Conservation (phyloP, 495 filamentous ascomycete species). For the Neurospora hispaniola region DNA sequence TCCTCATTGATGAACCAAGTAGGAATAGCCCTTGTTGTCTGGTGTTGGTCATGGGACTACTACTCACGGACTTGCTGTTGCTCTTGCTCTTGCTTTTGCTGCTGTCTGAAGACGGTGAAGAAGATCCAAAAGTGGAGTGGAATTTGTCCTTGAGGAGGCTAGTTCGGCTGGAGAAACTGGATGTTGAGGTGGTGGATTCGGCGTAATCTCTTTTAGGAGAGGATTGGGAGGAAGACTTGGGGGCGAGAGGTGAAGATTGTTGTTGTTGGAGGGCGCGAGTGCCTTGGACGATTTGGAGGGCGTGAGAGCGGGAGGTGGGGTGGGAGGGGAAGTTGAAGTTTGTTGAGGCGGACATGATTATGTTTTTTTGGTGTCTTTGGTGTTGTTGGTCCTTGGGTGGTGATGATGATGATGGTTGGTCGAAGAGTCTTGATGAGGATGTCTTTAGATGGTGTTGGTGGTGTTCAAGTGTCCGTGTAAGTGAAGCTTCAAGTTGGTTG, state of each 20-base stretch:
- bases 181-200: constrained; percentile 1
- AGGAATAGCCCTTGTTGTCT: not conserved
- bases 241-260: not conserved
- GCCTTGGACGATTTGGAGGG: not conserved
- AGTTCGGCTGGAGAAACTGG: constrained; percentile 13
- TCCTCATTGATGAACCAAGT: not conserved
- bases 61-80: not conserved
- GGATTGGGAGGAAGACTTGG: not conserved
- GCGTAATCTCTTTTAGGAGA: constrained; percentile 6
- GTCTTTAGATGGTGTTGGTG: not conserved
- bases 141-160: constrained; percentile 13
- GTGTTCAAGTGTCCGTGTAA: not conserved
- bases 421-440: not conserved
- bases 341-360: not conserved
- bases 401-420: not conserved
- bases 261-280: not conserved
- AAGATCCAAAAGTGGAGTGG: not conserved
- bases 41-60: not conserved
- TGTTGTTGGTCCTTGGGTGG: not conserved
- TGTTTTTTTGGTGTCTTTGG: too few relatives aligned
- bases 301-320: not conserved
- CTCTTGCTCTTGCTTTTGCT: not conserved
- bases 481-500: not conserved
- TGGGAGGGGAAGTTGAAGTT: not conserved
- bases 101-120: not conserved